These are phyloP conservation scores for Allodekkera sacchari DNA, from an alignment of 805 yeast genomes.

Conservation along the genomic window DNA sequence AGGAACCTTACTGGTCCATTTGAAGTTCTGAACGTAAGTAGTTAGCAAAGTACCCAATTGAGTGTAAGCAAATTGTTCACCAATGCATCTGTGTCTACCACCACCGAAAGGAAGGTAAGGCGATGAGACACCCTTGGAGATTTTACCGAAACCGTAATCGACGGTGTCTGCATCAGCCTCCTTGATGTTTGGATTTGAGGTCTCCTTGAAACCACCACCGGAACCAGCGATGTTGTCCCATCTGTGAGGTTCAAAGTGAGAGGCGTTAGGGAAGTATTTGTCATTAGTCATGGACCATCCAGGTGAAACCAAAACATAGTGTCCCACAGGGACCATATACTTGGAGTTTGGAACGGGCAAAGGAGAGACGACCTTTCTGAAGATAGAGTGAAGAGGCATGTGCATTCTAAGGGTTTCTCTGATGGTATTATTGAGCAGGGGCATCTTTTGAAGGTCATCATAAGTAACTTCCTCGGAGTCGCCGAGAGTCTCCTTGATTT, in stretches of 20 bases:
- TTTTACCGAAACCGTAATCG: slow-evolving; percentile 96
- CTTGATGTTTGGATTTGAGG: slow-evolving; percentile 6
- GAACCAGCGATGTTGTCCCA: slow-evolving; percentile 46
- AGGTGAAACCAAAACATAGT: slow-evolving; percentile 86
- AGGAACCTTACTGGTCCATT: slow-evolving; percentile 68
- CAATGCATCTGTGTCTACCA: slow-evolving; percentile 98
- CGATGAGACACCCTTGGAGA: slow-evolving; percentile 90
- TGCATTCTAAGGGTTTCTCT: slow-evolving; percentile 94
- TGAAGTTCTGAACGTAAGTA: slow-evolving; percentile 64
- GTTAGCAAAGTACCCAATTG: slow-evolving; percentile 84
- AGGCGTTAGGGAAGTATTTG: slow-evolving; percentile 70
- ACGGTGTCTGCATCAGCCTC: slow-evolving; percentile 32
- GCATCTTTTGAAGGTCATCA: slow-evolving; percentile 76
- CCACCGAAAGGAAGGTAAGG: slow-evolving; percentile 98
- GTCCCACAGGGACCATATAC: slow-evolving; percentile 81
- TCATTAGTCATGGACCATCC: slow-evolving; percentile 81
- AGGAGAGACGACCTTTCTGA: slow-evolving; percentile 80
- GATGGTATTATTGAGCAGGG: slow-evolving; percentile 72
- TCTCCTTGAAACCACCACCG: slow-evolving; percentile 18
- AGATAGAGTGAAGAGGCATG: slow-evolving; percentile 92
- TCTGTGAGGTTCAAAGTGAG: slow-evolving; percentile 73
- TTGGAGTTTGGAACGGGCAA: slow-evolving; percentile 71
- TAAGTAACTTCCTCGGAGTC: slow-evolving; percentile 64
- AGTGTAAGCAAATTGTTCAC: slow-evolving; percentile 94
- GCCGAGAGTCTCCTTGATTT: slow-evolving; percentile 56